These are phyloP conservation scores for Aspergillus brasiliensis DNA, from an alignment of 2,329 filamentous ascomycete genomes.

Conservation along the genomic window DNA sequence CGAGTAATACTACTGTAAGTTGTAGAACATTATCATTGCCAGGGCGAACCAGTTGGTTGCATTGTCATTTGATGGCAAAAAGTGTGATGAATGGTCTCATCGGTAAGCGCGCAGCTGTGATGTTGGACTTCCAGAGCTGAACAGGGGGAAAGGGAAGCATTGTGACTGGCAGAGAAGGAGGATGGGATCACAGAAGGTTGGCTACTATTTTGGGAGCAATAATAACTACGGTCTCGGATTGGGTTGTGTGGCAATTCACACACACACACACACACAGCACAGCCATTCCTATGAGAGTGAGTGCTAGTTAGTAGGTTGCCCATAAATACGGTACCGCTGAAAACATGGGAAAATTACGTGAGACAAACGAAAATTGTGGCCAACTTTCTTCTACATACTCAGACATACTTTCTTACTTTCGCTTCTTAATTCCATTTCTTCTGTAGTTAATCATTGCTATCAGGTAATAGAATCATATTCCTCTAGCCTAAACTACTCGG, in stretches of 20 bases:
- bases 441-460: not conserved
- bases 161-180: constrained; percentile 4
- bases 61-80: constrained; percentile 7
- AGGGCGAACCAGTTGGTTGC: not conserved
- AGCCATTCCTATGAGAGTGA: not conserved
- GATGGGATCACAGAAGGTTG: constrained; percentile 8
- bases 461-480: not conserved
- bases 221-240: constrained; percentile 5
- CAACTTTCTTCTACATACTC: not conserved
- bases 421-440: too few relatives aligned
- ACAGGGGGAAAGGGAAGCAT: not conserved
- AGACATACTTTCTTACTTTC: too few relatives aligned
- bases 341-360: constrained; percentile 3
- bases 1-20: not conserved
- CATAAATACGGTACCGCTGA: not conserved
- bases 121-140: constrained; percentile 2
- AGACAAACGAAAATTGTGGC: not conserved
- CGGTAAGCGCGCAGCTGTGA: constrained; percentile 14
- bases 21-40: constrained; percentile 13
- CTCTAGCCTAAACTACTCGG: not conserved
- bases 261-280: too few relatives aligned
- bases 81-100: constrained; percentile 1
- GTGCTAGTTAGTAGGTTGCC: not conserved
- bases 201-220: constrained; percentile 19
- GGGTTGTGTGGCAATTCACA: constrained; percentile 6